Conservation (phyloP, 1,139 yeast genomes). For the Pichia terricola region DNA sequence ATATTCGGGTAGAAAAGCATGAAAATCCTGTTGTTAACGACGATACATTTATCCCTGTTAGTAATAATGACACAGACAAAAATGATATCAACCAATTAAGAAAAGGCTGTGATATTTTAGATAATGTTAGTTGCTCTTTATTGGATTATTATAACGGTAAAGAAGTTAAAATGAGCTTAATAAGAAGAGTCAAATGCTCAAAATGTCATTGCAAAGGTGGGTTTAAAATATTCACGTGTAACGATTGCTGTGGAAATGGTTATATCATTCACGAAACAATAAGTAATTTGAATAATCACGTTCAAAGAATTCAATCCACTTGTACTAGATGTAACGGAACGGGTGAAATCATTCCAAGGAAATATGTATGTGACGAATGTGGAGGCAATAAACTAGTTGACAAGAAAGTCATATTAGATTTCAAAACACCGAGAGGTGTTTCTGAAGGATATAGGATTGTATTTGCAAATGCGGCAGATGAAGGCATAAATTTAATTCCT, state of each 20-base stretch:
- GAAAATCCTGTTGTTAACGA: not conserved
- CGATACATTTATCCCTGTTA: not conserved
- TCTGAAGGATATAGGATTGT: slow-evolving; percentile 41
- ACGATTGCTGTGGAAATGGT: slow-evolving; percentile 34
- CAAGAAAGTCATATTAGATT: slow-evolving; percentile 42
- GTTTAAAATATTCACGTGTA: slow-evolving; percentile 23
- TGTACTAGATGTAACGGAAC: slow-evolving; percentile 32
- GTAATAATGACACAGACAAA: not conserved
- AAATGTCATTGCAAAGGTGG: slow-evolving; percentile 40
- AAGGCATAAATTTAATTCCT: slow-evolving; percentile 47
- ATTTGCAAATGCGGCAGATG: slow-evolving; percentile 53
- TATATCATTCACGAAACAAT: slow-evolving; percentile 9
- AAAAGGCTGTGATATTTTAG: slow-evolving; percentile 40
- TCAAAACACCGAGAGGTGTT: slow-evolving; percentile 45
- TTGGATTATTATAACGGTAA: slow-evolving; percentile 42
- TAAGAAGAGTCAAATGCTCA: slow-evolving; percentile 33
- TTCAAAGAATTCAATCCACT: slow-evolving; percentile 17
- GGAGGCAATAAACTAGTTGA: slow-evolving; percentile 31
- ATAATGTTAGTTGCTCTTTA: slow-evolving; percentile 35
- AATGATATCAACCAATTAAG: slow-evolving; percentile 2
- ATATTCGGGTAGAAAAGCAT: not conserved
- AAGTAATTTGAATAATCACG: no score
- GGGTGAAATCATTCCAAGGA: slow-evolving; percentile 27
- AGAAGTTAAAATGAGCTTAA: slow-evolving; percentile 35
- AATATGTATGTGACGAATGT: slow-evolving; percentile 33